phyloP scores from a whole-genome alignment of 2,329 filamentous ascomycete genomes.

The Tolypocladium ovalisporum region DNA sequence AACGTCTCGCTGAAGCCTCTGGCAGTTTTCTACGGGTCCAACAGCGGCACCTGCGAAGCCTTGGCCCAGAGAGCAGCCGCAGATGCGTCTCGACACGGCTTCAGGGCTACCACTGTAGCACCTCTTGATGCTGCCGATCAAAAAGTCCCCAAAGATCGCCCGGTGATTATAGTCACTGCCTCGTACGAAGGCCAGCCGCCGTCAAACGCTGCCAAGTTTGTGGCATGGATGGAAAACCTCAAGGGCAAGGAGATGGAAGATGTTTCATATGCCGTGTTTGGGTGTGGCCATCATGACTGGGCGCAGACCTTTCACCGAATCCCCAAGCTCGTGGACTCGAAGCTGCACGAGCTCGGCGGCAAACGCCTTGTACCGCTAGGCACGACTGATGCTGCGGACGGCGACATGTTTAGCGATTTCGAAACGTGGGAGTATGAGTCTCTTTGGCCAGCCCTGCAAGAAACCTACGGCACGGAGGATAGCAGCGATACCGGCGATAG shows the following conservation, averaged over 20 bases:
- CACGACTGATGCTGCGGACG: slow-evolving; percentile 46
- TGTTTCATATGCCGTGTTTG: slow-evolving; percentile 58
- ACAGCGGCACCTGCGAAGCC: slow-evolving; percentile 64
- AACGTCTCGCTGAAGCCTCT: slow-evolving; percentile 30
- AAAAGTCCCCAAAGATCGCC: slow-evolving; percentile 46
- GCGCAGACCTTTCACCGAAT: slow-evolving; percentile 54
- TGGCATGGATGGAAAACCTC: slow-evolving; percentile 51
- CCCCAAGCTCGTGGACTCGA: slow-evolving; percentile 49
- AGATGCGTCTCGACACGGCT: slow-evolving; percentile 49
- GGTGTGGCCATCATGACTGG: slow-evolving; percentile 51
- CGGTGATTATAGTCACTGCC: slow-evolving; percentile 56
- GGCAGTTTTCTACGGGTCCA: slow-evolving; percentile 63
- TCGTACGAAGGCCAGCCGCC: slow-evolving; percentile 67
- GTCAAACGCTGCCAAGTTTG: slow-evolving; percentile 60
- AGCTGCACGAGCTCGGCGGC: slow-evolving; percentile 28
- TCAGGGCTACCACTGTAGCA: slow-evolving; percentile 38
- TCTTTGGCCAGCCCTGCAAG: slow-evolving; percentile 37
- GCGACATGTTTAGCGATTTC: slow-evolving; percentile 58
- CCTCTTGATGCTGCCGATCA: slow-evolving; percentile 52
- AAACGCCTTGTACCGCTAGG: slow-evolving; percentile 34
- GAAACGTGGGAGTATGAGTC: slow-evolving; percentile 55
- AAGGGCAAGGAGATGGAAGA: slow-evolving; percentile 39
- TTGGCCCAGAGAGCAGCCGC: slow-evolving; percentile 53
- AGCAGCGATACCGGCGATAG: slow-evolving; percentile 3
- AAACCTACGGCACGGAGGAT: slow-evolving; percentile 27